These are phyloP conservation scores for Podila clonocystis DNA, from an alignment of 192 early-diverging fungal species.

Conservation along the genomic window DNA sequence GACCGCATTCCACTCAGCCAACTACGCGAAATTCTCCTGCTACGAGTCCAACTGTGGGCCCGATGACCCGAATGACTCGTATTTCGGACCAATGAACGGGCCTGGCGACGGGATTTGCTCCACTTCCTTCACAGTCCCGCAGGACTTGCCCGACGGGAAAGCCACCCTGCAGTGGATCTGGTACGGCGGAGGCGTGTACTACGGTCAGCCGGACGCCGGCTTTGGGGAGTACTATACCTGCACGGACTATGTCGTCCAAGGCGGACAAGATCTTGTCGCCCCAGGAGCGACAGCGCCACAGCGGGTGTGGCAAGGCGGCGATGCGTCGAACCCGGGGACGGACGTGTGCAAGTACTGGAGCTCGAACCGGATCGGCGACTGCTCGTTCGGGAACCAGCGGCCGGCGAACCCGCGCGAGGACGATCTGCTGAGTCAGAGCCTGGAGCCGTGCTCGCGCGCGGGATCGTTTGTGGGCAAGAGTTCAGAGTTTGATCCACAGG, in stretches of 20 bases:
- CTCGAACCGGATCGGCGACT: slow-evolving; percentile 66
- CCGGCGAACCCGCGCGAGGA: slow-evolving; percentile 56
- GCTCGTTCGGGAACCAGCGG: slow-evolving; percentile 61
- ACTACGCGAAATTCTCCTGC: slow-evolving; percentile 63
- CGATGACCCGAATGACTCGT: slow-evolving; percentile 40
- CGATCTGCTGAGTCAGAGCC: slow-evolving; percentile 64
- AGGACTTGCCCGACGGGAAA: slow-evolving; percentile 62
- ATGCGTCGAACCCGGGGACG: slow-evolving; percentile 61
- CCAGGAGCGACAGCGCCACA: slow-evolving; percentile 30
- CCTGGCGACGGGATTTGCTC: slow-evolving; percentile 60
- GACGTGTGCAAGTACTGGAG: slow-evolving; percentile 73
- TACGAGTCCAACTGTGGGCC: slow-evolving; percentile 69
- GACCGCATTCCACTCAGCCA: slow-evolving; percentile 61
- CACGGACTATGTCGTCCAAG: slow-evolving; percentile 61
- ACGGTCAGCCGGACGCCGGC: slow-evolving; percentile 61
- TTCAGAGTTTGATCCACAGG: slow-evolving; percentile 53
- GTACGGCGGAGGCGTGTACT: slow-evolving; percentile 71
- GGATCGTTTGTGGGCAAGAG: slow-evolving; percentile 54
- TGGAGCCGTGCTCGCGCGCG: slow-evolving; percentile 64
- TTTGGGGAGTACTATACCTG: slow-evolving; percentile 71
- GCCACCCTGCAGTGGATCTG: slow-evolving; percentile 71
- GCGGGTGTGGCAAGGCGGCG: slow-evolving; percentile 58
- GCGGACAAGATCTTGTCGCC: slow-evolving; percentile 46
- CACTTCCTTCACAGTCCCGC: slow-evolving; percentile 59
- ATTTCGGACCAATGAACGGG: slow-evolving; percentile 64